Percentiles rank a stretch among this genome's conserved stretches.
These are phyloP conservation scores for Russula vinacea DNA, from an alignment of 768 basidiomycete species.

Conservation along the genomic window DNA sequence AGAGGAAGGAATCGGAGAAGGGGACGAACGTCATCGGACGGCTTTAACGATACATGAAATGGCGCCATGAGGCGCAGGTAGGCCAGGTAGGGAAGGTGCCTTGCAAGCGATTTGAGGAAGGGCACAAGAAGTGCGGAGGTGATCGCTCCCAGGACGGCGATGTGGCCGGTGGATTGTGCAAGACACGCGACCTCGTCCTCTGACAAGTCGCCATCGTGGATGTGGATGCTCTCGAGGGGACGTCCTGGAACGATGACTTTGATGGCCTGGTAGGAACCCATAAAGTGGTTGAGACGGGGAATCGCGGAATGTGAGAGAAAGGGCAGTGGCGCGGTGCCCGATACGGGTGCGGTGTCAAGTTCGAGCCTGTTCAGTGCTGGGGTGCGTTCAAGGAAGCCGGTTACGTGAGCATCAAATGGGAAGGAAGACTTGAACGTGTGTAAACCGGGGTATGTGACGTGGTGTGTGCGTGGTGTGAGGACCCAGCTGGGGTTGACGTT, in stretches of 20 bases:
- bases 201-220: conserved; percentile 57
- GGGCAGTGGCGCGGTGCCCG: conserved; percentile 28
- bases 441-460: conserved; percentile 46
- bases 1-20: conserved; percentile 1
- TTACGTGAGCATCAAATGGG: conserved; percentile 55
- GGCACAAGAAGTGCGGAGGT: conserved; percentile 55
- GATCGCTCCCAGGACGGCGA: conserved; percentile 57
- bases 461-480: conserved; percentile 37
- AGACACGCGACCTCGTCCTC: conserved; percentile 54
- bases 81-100: conserved; percentile 55
- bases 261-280: conserved; percentile 58
- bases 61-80: conserved; percentile 63
- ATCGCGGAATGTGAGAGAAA: conserved; percentile 39
- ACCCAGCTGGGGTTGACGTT: conserved; percentile 49
- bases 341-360: conserved; percentile 41
- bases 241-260: conserved; percentile 59
- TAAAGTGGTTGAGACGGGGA: conserved; percentile 52
- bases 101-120: conserved; percentile 55
- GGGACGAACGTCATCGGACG: conserved; percentile 37
- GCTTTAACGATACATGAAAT: conserved; percentile 35
- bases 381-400: conserved; percentile 55
- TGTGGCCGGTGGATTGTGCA: conserved; percentile 47
- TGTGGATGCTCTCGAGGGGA: conserved; percentile 60
- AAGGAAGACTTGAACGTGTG: conserved; percentile 59
- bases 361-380: conserved; percentile 57